These are phyloP conservation scores for Xylaria sp. DNA, from an alignment of 2,329 filamentous ascomycete species.

Conservation along the genomic window DNA sequence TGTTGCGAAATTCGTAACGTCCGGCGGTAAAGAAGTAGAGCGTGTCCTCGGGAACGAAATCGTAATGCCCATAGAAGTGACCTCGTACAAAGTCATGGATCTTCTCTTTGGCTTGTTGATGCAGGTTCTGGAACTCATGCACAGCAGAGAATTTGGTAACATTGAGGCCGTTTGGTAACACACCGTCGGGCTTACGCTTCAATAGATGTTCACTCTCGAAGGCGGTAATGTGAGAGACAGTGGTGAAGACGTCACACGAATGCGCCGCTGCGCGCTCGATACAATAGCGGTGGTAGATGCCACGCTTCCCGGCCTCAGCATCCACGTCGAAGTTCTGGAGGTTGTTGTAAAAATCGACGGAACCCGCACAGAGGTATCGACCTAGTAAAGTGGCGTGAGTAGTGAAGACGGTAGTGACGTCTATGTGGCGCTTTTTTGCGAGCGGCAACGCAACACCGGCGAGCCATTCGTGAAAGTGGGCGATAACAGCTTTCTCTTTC, in stretches of 20 bases:
- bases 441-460: conserved; percentile 91
- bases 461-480: conserved; percentile 99
- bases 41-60: conserved; percentile 95
- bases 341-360: conserved; percentile 99
- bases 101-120: conserved; percentile 95
- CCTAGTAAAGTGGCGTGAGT: conserved; percentile 96
- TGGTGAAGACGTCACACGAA: conserved; percentile 95
- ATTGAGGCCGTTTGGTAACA: conserved; percentile 94
- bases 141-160: conserved; percentile 98
- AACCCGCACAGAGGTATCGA: conserved; percentile 94
- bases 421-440: conserved; percentile 91
- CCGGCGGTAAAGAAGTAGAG: conserved; percentile 97
- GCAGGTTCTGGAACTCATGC: conserved; percentile 98
- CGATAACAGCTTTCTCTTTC: conserved; percentile 88
- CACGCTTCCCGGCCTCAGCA: conserved; percentile 93
- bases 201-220: conserved; percentile 97
- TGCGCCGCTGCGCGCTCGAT: conserved; percentile 95
- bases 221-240: conserved; percentile 96
- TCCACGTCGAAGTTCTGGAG: conserved; percentile 96
- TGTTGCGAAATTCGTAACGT: conserved; percentile 97
- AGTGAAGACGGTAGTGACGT: conserved; percentile 97
- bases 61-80: conserved; percentile 97
- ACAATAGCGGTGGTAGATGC: conserved; percentile 98
- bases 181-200: conserved; percentile 96
- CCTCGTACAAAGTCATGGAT: conserved; percentile 98